These are phyloP conservation scores for Pythium volutum DNA, from an alignment of 352 stramenopile species.

Conservation along the genomic window DNA sequence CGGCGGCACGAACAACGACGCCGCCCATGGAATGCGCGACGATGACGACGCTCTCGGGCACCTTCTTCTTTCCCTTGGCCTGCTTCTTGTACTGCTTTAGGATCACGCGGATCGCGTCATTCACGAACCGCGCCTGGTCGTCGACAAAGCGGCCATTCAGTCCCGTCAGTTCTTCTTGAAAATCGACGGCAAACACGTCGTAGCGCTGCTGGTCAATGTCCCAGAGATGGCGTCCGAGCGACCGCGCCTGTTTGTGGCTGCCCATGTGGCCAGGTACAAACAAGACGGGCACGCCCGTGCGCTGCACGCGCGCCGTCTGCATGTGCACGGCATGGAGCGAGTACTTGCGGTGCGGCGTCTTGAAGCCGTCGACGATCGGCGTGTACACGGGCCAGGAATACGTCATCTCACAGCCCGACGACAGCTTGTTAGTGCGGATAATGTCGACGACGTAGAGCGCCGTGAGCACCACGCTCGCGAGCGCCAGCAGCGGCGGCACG, in stretches of 20 bases:
- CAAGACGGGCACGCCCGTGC: conserved; percentile 71
- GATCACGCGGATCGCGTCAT: conserved; percentile 69
- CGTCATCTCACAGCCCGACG: conserved; percentile 78
- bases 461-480: conserved; percentile 31
- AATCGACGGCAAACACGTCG: conserved; percentile 82
- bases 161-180: conserved; percentile 65
- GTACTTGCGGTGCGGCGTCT: conserved; percentile 61
- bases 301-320: conserved; percentile 38
- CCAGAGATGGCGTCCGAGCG: conserved; percentile 66
- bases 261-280: conserved; percentile 82
- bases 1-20: conserved; percentile 58
- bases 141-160: conserved; percentile 66
- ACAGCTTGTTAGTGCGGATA: conserved; percentile 24
- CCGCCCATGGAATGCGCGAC: conserved; percentile 86
- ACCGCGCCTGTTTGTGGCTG: conserved; percentile 85
- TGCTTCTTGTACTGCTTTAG: conserved; percentile 74
- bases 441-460: conserved; percentile 46
- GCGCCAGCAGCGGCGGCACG: conserved; percentile 51
- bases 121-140: conserved; percentile 72
- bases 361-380: conserved; percentile 34
- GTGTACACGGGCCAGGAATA: conserved; percentile 85
- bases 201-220: conserved; percentile 53
- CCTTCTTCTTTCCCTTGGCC: conserved; percentile 19
- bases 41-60: conserved; percentile 64
- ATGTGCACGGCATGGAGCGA: conserved; percentile 65